phyloP scores from a whole-genome alignment of 2,329 filamentous ascomycete genomes.

The Colletotrichum sp. region DNA sequence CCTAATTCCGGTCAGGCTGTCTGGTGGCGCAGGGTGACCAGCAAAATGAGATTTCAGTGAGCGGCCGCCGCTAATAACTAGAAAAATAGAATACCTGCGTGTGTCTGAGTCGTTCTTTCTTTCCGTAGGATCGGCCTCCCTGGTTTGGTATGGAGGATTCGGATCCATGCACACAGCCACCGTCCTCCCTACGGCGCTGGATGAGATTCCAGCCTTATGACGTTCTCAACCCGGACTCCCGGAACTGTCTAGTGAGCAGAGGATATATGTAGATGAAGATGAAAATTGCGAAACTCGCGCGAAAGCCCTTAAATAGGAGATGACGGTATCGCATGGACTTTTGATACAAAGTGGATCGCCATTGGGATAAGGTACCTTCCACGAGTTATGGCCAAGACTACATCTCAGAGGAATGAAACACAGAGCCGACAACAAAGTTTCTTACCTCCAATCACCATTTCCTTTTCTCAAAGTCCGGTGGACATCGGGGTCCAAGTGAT shows the following conservation, averaged over 20 bases:
- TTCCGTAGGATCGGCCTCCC: not conserved
- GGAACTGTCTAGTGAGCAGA: not conserved
- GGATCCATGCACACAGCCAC: not conserved
- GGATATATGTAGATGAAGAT: not conserved
- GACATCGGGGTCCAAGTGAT: not conserved
- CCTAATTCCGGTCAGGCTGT: not conserved
- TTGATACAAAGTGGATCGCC: not conserved
- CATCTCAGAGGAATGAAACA: not conserved
- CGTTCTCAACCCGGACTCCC: not conserved
- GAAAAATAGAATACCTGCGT: not conserved
- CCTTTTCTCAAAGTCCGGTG: not conserved
- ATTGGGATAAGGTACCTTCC: not conserved
- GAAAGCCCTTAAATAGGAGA: not conserved
- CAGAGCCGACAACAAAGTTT: not conserved
- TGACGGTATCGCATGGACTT: not conserved
- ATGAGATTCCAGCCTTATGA: not conserved
- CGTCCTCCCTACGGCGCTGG: accelerated
- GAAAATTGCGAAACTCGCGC: not conserved
- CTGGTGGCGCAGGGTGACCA: not conserved
- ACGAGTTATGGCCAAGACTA: not conserved
- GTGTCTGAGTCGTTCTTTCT: not conserved
- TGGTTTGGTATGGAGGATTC: not conserved
- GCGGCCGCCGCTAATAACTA: not conserved
- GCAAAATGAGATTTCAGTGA: not conserved
- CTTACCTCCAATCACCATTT: accelerated